Base-by-base conservation (phyloP, 306 rosid species). In the Vigna radiata region DNA sequence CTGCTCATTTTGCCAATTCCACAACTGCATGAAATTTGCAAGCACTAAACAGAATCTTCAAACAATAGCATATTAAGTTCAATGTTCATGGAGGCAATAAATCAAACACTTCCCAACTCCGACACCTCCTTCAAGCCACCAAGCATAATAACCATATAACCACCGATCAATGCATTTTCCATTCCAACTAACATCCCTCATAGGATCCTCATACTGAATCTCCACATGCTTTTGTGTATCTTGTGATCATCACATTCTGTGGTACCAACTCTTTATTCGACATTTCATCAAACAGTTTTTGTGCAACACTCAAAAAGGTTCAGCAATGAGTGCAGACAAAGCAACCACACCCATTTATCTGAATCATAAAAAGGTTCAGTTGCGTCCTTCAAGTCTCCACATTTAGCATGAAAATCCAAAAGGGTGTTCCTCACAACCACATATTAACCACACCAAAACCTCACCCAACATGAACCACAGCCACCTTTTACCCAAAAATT, bases 191-290 rank as follows among this genome's bases (percentile, higher is more conserved):
- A 36, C 41, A 36, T 36, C 41, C 41, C 8, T 36, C 41, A 7
- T 36, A 33, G 7, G 37, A 33, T 5, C 37, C 37, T 33, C 37
- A 33, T 33, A 36, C 8, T 36, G 41, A 8, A 36, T 36, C 9
- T 36, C 41, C 0, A 14, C 7, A 49, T n/a, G 18, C 18, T n/a
- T 33, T n/a, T 2, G 85, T 91, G 83, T 91, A 92, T 56, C 82
- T 93, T 0, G 93, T 90, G 31, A 94, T 94, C 93, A 94, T 94
- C 77, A 90, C 95, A 79, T 94, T 94, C 97, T 96, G 92, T 0
- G 96, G 85, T 31, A 91, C 86, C 85, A 91, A 76, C 81, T 90
- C 96, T 36, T 66, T 88, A 0, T 43, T 70, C 0, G 92, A 93
- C 97, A 90, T 94, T 85, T 89, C 93, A 73, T 91, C 89, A 23